phyloP scores from a whole-genome alignment of 805 yeast species.

The Candida vaughaniae region DNA sequence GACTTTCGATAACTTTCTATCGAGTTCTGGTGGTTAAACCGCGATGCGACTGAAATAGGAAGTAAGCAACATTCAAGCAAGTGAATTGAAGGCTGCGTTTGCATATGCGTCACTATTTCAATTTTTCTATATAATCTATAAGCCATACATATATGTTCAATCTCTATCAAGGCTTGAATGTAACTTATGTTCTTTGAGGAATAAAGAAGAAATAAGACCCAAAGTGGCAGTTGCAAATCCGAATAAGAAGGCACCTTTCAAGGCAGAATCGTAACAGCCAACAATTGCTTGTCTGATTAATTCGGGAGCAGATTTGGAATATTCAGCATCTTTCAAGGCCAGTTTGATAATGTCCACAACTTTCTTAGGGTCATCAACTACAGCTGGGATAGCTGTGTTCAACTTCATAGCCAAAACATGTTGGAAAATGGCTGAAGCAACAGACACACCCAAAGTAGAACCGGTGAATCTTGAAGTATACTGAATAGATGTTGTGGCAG shows the following conservation, averaged over 20 bases:
- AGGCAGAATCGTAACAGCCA: conserved; percentile 50
- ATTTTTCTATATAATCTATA: background rate
- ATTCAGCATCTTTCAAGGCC: conserved; percentile 59
- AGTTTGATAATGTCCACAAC: conserved; percentile 46
- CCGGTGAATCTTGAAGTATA: conserved; percentile 87
- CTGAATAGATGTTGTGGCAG: conserved; percentile 85
- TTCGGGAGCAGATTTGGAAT: conserved; percentile 52
- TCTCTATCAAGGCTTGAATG: conserved; percentile 52
- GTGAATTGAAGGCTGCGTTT: background rate
- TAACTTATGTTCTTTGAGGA: conserved; percentile 58
- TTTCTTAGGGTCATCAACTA: conserved; percentile 29
- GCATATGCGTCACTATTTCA: background rate
- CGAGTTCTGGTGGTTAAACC: conserved; percentile 2
- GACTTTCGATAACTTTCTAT: conserved; percentile 6
- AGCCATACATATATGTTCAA: conserved; percentile 12
- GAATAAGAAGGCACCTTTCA: conserved; percentile 54
- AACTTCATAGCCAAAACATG: conserved; percentile 35
- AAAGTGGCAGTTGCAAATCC: conserved; percentile 39
- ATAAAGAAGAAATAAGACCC: conserved; percentile 41
- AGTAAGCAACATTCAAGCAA: too few species aligned
- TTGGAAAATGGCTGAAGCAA: conserved; percentile 67
- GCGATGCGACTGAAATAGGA: background rate
- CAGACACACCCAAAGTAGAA: conserved; percentile 76
- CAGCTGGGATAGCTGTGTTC: conserved; percentile 15
- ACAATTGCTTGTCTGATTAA: conserved; percentile 45